Base-by-base conservation (phyloP, 768 basidiomycete species). In the Leccinum barrowsii region DNA sequence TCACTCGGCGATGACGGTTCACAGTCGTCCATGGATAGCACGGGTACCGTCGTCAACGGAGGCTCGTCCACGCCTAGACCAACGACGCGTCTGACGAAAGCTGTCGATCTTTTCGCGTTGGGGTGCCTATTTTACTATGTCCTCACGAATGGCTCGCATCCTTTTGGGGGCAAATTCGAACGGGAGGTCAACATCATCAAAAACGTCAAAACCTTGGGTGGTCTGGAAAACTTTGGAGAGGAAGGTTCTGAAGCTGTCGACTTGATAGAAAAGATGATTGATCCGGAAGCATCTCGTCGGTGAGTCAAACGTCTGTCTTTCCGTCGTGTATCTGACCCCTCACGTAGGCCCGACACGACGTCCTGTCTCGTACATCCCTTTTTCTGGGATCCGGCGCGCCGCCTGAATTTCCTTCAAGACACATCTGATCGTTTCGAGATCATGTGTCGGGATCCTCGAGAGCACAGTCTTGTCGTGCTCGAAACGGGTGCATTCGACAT, bases 361-460 rank as follows among this genome's bases (percentile, higher is more conserved):
- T 84, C 84, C n/a, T 90, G 89, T 72, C 79, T 98, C 19, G 76
- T 90, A 21, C 96, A 98, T 75, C 97, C 97, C 0, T 96, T 91
- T 80, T 99, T 98, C 78, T 99, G 97, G 97, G 87, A 94, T 55
- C 77, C 94, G 0, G 87, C 82, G 7, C 85, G 89, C 57, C 83
- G 96, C 44, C 76, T 99, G 5, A 85, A 83, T 52, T 99, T 99
- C 81, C 78, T 99, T n/a, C 95, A 96, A 73, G 97, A 98, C 62
- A 92, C 94, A 0, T 97, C 94, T 0, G 96, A 98, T 73, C 85
- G 95, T 5, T 99, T 98, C 72, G 97, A 98, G 74, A 94, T 94
- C 70, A 96, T 98, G 93, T 90, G 88, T 64, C 85, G 93, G 30
- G 94, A 96, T 50, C 94, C 95, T 0, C 86, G 85, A 57, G 92